phyloP scores from a whole-genome alignment of 768 basidiomycete genomes.

The Pluteus cervinus region DNA sequence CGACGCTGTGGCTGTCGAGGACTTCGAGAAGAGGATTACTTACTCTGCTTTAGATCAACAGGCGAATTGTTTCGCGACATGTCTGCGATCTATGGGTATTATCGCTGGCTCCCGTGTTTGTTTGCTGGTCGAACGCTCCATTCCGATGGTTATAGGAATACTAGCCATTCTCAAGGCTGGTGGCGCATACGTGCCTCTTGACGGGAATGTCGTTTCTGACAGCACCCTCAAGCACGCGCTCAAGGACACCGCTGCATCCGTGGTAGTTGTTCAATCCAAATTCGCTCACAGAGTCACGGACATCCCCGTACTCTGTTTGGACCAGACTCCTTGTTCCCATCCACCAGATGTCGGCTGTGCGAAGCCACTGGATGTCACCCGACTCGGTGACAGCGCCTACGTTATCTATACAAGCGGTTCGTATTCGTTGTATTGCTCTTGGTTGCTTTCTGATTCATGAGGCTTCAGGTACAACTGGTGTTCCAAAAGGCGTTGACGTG shows the following conservation, averaged over 20 bases:
- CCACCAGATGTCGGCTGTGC: slow-evolving; percentile 18
- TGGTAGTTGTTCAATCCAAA: slow-evolving; percentile 37
- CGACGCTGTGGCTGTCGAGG: slow-evolving; percentile 41
- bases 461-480: slow-evolving; percentile 42
- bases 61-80: slow-evolving; percentile 39
- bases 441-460: slow-evolving; percentile 3
- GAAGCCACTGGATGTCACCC: slow-evolving; percentile 32
- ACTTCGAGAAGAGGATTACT: slow-evolving; percentile 40
- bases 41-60: slow-evolving; percentile 44
- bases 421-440: slow-evolving; percentile 11
- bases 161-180: slow-evolving; percentile 52
- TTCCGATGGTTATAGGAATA: slow-evolving; percentile 47
- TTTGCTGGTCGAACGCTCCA: slow-evolving; percentile 48
- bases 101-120: slow-evolving; percentile 45
- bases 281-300: slow-evolving; percentile 31
- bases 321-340: slow-evolving; percentile 21
- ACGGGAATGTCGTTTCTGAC: slow-evolving; percentile 53
- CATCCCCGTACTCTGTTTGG: slow-evolving; percentile 24
- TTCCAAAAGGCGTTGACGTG: slow-evolving; percentile 58
- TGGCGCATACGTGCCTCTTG: slow-evolving; percentile 53
- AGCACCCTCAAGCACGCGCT: slow-evolving; percentile 47
- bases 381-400: slow-evolving; percentile 41
- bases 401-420: slow-evolving; percentile 59
- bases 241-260: slow-evolving; percentile 33
- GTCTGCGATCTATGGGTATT: slow-evolving; percentile 37